Evolutionary conservation across 2,329 filamentous ascomycete genomes (phyloP), one percentile per base, ranked within the genome.

Genomic region (Arthrinium phaeospermum): DNA sequence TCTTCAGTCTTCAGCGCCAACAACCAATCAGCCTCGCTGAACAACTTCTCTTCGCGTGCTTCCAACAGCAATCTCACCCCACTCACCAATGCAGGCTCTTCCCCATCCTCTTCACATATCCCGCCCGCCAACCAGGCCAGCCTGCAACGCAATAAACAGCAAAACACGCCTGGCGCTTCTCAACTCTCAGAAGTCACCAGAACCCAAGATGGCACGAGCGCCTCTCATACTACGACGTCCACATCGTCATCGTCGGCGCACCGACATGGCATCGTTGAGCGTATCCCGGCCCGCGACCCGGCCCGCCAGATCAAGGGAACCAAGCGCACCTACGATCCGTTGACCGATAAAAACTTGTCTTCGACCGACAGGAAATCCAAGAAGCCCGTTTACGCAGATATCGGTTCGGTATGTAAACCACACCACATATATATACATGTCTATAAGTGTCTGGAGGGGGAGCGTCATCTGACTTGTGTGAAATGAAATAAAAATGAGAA

Each of bases 1-100:
- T 94, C 92, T 64, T 94, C 94, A 71, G 86, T 92, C 75, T 93
- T 93, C 83, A 93, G 91, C 82, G 81, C 80, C 74, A 80, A 84
- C 74, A 81, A 84, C 73, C 82, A 80, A 75, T 82, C 84, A 74
- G 80, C 81, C 79, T 82, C 82, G 75, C 77, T 85, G 75, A 53
- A 47, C 68, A 82, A 83, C 76, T 77, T 81, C 72, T 81, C 85
- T 75, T 83, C 84, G 73, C 76, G 74, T 75, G 75, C 76, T 69
- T 79, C 84, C 82, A 81, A 84, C 81, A 82, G 82, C 82, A 81
- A 86, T 79, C 81, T 85, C 76, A 89, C 87, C 64, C 87, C 87
- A 73, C 83, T 86, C 76, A 88, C 87, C 69, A 84, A 82, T 75
- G 82, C 84, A 83, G 86, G 87, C 76, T 45, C 41, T 14, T 90